These are phyloP conservation scores for Tylopilus balloui DNA, from an alignment of 768 basidiomycete genomes.

Conservation along the genomic window DNA sequence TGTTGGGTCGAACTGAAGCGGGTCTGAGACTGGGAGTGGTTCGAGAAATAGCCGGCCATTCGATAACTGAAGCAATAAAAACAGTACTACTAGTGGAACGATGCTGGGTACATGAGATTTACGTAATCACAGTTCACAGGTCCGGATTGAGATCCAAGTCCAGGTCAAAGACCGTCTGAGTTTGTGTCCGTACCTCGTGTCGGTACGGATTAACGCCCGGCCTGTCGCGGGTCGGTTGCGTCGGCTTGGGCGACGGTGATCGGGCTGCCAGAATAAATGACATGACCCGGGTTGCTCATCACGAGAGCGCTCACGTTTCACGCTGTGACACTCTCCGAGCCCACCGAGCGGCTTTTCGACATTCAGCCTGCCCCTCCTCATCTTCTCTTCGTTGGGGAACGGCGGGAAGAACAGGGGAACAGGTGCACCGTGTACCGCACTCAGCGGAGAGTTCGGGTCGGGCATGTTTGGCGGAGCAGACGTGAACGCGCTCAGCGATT, in stretches of 20 bases:
- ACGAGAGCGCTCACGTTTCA: constrained; percentile 49
- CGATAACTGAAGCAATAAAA: constrained; percentile 28
- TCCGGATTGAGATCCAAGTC: constrained; percentile 86
- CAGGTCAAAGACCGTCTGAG: constrained; percentile 66
- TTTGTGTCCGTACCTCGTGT: constrained; percentile 59
- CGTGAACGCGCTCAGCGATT: constrained; percentile 80
- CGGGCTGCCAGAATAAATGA: constrained; percentile 42
- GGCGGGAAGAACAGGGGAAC: constrained; percentile 84
- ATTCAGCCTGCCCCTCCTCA: constrained; percentile 77
- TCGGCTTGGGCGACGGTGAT: constrained; percentile 54
- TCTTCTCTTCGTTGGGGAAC: constrained; percentile 89
- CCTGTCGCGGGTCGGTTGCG: constrained; percentile 42
- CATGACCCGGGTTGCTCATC: constrained; percentile 3
- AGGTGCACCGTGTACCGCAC: constrained; percentile 53
- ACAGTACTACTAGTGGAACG: not conserved
- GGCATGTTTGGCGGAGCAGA: constrained; percentile 89
- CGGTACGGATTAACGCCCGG: constrained; percentile 66
- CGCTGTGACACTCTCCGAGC: constrained; percentile 80
- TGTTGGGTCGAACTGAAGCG: constrained; percentile 58
- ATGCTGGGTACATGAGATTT: not conserved
- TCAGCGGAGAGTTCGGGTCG: constrained; percentile 51
- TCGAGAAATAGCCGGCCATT: constrained; percentile 79
- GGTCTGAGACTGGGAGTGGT: constrained; percentile 63
- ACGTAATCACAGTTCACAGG: constrained; percentile 28
- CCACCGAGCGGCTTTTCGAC: constrained; percentile 74